Evolutionary conservation across 371 early-diverging fungal genomes (phyloP).

Genomic region (Lichtheimia ramosa): DNA sequence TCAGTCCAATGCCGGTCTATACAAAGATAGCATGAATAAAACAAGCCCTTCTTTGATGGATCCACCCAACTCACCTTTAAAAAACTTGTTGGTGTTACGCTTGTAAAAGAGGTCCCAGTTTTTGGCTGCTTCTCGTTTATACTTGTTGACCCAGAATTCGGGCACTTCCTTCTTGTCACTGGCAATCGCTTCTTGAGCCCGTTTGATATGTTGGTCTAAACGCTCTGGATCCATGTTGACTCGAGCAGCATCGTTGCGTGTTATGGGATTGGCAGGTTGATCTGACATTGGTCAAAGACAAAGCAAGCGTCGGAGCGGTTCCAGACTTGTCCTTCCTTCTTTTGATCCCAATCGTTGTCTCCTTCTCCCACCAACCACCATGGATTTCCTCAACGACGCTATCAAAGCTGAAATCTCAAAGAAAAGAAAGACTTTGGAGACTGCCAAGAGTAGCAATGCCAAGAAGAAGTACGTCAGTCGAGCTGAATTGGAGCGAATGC

Average conservation of each 20-base stretch:
- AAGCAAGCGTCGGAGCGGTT: too few species aligned
- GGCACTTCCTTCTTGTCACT: slow-evolving; percentile 69
- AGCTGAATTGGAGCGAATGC: slow-evolving; percentile 72
- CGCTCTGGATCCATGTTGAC: slow-evolving; percentile 33
- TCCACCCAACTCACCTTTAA: slow-evolving; percentile 59
- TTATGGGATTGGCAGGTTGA: neutral
- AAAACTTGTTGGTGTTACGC: slow-evolving; percentile 89
- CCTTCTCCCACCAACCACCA: slow-evolving; percentile 14
- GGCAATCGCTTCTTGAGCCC: slow-evolving; percentile 64
- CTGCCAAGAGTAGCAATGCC: slow-evolving; percentile 27
- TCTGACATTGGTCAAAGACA: too few species aligned
- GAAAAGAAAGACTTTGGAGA: slow-evolving; percentile 58
- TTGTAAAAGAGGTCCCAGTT: slow-evolving; percentile 93
- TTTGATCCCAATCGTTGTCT: neutral
- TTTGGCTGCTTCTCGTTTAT: slow-evolving; percentile 78
- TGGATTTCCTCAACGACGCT: slow-evolving; percentile 67
- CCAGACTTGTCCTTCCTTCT: slow-evolving; percentile 1
- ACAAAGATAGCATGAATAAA: neutral
- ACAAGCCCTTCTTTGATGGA: neutral
- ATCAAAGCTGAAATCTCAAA: slow-evolving; percentile 70
- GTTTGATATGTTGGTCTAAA: slow-evolving; percentile 50
- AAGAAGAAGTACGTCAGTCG: slow-evolving; percentile 75
- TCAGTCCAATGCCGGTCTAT: slow-evolving; percentile 93
- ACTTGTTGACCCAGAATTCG: slow-evolving; percentile 80
- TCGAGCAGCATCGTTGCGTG: slow-evolving; percentile 25